Evolutionary conservation across 352 stramenopile genomes (phyloP).

Genomic region (Thalassiosira mediterranea): DNA sequence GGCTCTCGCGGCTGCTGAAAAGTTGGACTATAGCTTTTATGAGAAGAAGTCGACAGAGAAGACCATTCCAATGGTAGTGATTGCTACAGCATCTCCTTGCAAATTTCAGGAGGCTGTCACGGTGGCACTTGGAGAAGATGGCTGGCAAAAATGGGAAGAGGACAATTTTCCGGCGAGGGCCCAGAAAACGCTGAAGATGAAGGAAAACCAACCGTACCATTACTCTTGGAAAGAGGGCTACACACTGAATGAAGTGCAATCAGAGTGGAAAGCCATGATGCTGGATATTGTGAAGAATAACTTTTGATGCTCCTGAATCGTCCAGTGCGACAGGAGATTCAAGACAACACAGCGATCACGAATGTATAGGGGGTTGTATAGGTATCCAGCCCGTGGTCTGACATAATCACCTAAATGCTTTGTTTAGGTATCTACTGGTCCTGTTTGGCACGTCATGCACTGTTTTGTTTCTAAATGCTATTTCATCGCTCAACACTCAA

Average conservation of each 20-base stretch:
- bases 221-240: constrained; percentile 36
- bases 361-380: no score
- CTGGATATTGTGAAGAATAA: constrained; percentile 36
- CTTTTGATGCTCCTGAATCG: no score
- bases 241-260: constrained; percentile 62
- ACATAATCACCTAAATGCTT: no score
- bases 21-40: constrained; percentile 58
- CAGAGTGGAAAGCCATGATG: constrained; percentile 62
- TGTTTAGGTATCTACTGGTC: no score
- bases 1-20: constrained; percentile 64
- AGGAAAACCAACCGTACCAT: constrained; percentile 54
- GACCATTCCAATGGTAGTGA: constrained; percentile 60
- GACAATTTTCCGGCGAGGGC: constrained; percentile 60
- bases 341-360: no score
- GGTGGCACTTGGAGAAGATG: constrained; percentile 56
- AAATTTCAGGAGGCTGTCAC: constrained; percentile 81
- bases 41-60: constrained; percentile 9
- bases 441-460: no score
- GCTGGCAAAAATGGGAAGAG: constrained; percentile 62
- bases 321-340: no score
- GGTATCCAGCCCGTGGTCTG: no score
- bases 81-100: constrained; percentile 80
- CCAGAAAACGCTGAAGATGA: constrained; percentile 32
- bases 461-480: no score
- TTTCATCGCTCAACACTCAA: no score